Evolutionary conservation across 176 grass and related monocot species (phyloP), one percentile per base, ranked within the genome.

Genomic region (Rhipidocladum racemiflorum): DNA sequence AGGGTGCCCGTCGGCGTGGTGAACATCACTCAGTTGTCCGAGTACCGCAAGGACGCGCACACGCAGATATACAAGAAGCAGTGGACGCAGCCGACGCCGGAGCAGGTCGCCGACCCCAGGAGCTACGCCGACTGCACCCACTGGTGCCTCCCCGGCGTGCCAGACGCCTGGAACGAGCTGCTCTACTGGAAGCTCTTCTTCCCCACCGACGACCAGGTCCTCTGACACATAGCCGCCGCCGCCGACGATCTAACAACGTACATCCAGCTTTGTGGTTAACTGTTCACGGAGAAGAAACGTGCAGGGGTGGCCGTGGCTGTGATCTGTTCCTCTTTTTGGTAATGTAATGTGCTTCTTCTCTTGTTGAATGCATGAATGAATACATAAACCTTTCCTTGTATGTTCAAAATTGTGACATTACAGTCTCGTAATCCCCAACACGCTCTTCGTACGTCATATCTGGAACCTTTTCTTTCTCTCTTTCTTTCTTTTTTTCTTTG

Each of bases 101-200:
- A 90, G 85, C 87, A 88, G 85, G 49, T 75, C 69, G 83, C 79
- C 7, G 77, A 90, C 72, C 90, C 93, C 27, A 73, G 49, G 73
- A 90, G 83, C 79, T 90, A 88, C 78, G 79, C 93, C 32, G 90
- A 92, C 77, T 96, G 90, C 83, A 85, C 89, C 8, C 85, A 96
- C 83, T 92, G 93, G 93, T 93, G 94, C 81, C 83, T 91, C 35
- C 94, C 91, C 29, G 91, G 91, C 48, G 76, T 97, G 25, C 91
- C 81, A 1, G 94, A 97, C 76, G 92, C 94, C 0, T 97, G 91
- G 91, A 93, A 93, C 73, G 89, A 97, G 74, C 86, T 97, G 64
- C 74, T 97, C 24, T 89, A 87, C 72, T 85, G 83, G 67, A 91
- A 91, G 61, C 84, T 94, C 61, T 89, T 91, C 86, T 94, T 91